Conservation (phyloP, 805 yeast genomes). For the Hanseniaspora jakobsenii region DNA sequence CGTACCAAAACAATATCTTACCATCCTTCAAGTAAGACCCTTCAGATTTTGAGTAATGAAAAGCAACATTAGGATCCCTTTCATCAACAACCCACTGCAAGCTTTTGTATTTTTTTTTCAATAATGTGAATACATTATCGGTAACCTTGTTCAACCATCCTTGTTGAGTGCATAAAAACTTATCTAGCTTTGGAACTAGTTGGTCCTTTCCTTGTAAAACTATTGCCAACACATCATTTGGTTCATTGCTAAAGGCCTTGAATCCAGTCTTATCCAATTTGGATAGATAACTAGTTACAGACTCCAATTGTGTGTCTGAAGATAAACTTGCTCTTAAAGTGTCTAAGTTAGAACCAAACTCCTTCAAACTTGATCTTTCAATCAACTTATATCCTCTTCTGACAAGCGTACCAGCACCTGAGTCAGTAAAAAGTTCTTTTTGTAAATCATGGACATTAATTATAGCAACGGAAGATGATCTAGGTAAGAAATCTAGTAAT, state of each 20-base stretch:
- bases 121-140: slow-evolving; percentile 79
- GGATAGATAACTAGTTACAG: slow-evolving; percentile 68
- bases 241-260: slow-evolving; percentile 88
- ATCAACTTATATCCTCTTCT: slow-evolving; percentile 90
- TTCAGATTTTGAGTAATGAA: slow-evolving; percentile 86
- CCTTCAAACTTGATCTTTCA: slow-evolving; percentile 55
- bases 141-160: slow-evolving; percentile 98
- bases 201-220: slow-evolving; percentile 45
- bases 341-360: slow-evolving; percentile 58
- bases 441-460: slow-evolving; percentile 90
- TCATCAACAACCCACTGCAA: slow-evolving; percentile 86
- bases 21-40: slow-evolving; percentile 90
- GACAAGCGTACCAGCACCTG: slow-evolving; percentile 97
- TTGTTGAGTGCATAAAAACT: slow-evolving; percentile 71
- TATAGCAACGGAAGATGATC: slow-evolving; percentile 95
- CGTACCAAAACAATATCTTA: slow-evolving; percentile 88
- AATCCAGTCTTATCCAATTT: slow-evolving; percentile 50
- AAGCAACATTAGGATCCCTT: slow-evolving; percentile 77
- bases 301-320: slow-evolving; percentile 48
- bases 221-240: slow-evolving; percentile 84
- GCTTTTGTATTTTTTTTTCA: slow-evolving; percentile 57
- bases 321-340: slow-evolving; percentile 61
- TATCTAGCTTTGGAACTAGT: slow-evolving; percentile 52
- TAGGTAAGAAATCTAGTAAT: slow-evolving; percentile 81
- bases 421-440: slow-evolving; percentile 93